phyloP scores from a whole-genome alignment of 2,329 filamentous ascomycete genomes.

The Rhexocercosporidium sp. region DNA sequence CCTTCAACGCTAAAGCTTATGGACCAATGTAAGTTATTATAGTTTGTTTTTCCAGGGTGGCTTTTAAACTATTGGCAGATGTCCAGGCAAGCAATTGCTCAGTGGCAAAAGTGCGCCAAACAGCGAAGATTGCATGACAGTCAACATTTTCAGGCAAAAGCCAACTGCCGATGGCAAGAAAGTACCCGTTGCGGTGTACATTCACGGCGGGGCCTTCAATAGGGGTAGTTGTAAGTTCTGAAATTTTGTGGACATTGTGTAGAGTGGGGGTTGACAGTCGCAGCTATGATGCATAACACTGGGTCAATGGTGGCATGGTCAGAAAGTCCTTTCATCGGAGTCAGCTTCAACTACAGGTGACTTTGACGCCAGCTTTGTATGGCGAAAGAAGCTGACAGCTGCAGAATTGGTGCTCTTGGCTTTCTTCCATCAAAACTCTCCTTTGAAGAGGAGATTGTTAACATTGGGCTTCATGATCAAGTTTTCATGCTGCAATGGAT shows the following conservation, averaged over 20 bases:
- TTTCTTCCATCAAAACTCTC: slow-evolving; percentile 65
- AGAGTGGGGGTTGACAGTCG: slow-evolving; percentile 45
- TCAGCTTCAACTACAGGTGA: slow-evolving; percentile 61
- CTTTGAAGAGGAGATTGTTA: slow-evolving; percentile 59
- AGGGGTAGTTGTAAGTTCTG: slow-evolving; percentile 30
- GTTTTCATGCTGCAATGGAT: slow-evolving; percentile 63
- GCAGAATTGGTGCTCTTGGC: slow-evolving; percentile 67
- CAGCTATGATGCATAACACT: slow-evolving; percentile 61
- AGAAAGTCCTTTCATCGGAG: slow-evolving; percentile 56
- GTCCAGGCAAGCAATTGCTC: slow-evolving; percentile 43
- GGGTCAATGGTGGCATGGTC: slow-evolving; percentile 64
- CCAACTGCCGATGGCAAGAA: slow-evolving; percentile 32
- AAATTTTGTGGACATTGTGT: slow-evolving; percentile 50
- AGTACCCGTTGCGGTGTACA: slow-evolving; percentile 59
- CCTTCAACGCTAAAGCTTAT: slow-evolving; percentile 43
- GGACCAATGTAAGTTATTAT: slow-evolving; percentile 41
- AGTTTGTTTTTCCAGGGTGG: not conserved
- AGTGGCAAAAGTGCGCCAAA: slow-evolving; percentile 32
- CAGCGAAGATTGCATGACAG: slow-evolving; percentile 56
- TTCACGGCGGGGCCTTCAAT: slow-evolving; percentile 68
- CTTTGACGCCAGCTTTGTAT: too few relatives aligned
- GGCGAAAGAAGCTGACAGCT: not conserved
- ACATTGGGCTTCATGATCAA: slow-evolving; percentile 68
- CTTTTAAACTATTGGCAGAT: slow-evolving; percentile 33
- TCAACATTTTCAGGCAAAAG: slow-evolving; percentile 51